Evolutionary conservation across 176 grass and related monocot species (phyloP), one percentile per base, ranked within the genome.

Genomic region (Typha latifolia): DNA sequence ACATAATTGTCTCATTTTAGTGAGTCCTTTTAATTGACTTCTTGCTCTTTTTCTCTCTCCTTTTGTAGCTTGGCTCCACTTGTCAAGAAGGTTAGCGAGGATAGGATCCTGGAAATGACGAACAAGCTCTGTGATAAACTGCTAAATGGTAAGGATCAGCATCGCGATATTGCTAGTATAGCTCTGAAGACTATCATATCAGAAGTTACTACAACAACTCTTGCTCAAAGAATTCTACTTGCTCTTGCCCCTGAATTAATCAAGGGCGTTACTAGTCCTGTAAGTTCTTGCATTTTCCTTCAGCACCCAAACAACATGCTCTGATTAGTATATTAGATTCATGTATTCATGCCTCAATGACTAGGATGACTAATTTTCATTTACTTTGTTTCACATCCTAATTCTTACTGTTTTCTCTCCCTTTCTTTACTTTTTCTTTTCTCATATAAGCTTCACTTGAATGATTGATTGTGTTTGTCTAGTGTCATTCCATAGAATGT

Each of bases 111-210:
- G 66, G 89, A 99, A 48, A 99, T 99, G 94, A 81, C 84, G 29
- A 85, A 85, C 61, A 99, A 90, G 80, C 88, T 99, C 64, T 93
- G 82, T 73, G 86, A 90, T 74, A 99, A 99, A 69, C 82, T 99
- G 77, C 76, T 99, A 19, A 85, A 90, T 56, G 94, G 94, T n/a
- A 99, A 99, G 81, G 94, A 99, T 21, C 94, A 91, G 55, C 86
- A 93, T 87, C 83, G 94, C 51, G 94, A 99, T 82, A 99, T 81
- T 79, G 94, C 94, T 78, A 93, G 89, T 75, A 99, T 99, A 82
- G 94, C 85, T 63, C 48, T 99, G 72, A 99, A 99, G 84, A 99
- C 89, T 18, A 99, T 93, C 65, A 82, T 90, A 75, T 80, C 81
- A 55, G 89, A 93, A 89, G 89, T 87, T 84, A 91, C 81, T 21